Percentiles rank a stretch among this genome's conserved stretches.
Evolutionary conservation across 176 grass and related monocot species (phyloP).

Genomic region (Musa acuminata): DNA sequence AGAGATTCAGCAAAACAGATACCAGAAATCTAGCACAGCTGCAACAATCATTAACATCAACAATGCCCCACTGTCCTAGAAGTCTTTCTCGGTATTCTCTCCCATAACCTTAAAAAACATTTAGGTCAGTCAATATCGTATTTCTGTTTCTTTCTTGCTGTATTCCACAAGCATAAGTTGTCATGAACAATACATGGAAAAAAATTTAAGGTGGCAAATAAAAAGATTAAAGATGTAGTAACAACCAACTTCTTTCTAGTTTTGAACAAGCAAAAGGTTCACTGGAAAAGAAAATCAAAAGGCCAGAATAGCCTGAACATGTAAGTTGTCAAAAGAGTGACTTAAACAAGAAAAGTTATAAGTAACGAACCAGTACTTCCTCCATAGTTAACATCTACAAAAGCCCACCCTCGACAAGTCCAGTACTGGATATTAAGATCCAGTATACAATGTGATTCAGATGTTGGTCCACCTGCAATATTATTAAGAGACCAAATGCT

Average conservation of each 20-base stretch:
- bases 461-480: slow-evolving; percentile 72
- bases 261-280: not conserved
- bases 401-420: slow-evolving; percentile 95
- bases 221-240: not conserved
- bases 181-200: not conserved
- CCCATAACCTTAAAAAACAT: slow-evolving; percentile 63
- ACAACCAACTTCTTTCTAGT: not conserved
- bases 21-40: slow-evolving; percentile 79
- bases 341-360: slow-evolving; percentile 10
- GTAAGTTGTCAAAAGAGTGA: not conserved
- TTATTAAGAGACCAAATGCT: not conserved
- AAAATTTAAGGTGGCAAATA: not conserved
- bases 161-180: not conserved
- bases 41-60: slow-evolving; percentile 91
- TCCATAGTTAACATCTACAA: slow-evolving; percentile 93
- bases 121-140: not conserved
- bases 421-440: slow-evolving; percentile 85
- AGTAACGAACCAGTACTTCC: slow-evolving; percentile 76
- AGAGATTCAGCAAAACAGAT: slow-evolving; percentile 1
- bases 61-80: slow-evolving; percentile 67
- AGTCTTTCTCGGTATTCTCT: slow-evolving; percentile 88
- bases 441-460: slow-evolving; percentile 51
- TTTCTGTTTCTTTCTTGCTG: not conserved
- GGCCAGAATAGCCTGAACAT: not conserved
- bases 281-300: not conserved